Conservation (phyloP, 2,329 filamentous ascomycete genomes). For the Sporothrix sp. region DNA sequence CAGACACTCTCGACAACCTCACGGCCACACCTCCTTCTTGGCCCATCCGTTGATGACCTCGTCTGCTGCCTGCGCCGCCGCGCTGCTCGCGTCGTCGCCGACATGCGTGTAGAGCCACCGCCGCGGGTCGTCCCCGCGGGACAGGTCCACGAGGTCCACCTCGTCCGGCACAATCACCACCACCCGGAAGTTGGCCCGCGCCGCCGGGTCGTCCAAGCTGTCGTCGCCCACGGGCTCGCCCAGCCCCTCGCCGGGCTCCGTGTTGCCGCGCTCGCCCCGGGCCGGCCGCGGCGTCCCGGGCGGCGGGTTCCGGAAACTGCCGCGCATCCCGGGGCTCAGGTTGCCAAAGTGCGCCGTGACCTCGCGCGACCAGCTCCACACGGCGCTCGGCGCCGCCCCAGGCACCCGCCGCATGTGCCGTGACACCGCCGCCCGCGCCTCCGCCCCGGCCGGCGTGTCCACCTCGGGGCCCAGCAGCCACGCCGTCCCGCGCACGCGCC, state of each 20-base stretch:
- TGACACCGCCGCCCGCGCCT: constrained; percentile 62
- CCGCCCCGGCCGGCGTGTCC: constrained; percentile 47
- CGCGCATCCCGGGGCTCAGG: constrained; percentile 68
- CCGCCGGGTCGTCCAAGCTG: constrained; percentile 59
- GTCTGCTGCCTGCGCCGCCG: constrained; percentile 20
- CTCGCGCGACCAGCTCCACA: constrained; percentile 74
- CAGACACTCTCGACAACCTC: constrained; percentile 3
- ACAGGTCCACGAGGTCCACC: constrained; percentile 66
- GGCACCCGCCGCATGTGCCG: constrained; percentile 29
- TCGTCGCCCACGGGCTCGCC: constrained; percentile 58
- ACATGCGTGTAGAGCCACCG: constrained; percentile 60
- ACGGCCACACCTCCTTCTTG: constrained; percentile 61
- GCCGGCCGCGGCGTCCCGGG: constrained; percentile 53
- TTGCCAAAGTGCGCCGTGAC: constrained; percentile 87
- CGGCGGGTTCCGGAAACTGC: constrained; percentile 61
- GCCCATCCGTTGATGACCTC: constrained; percentile 49
- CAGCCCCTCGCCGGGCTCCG: constrained; percentile 23
- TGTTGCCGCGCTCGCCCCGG: constrained; percentile 31
- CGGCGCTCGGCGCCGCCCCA: constrained; percentile 16
- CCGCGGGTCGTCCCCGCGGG: constrained; percentile 50
- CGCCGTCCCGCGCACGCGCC: constrained; percentile 69
- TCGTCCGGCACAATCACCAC: constrained; percentile 71
- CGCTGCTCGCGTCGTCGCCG: constrained; percentile 23
- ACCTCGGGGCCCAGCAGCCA: constrained; percentile 64
- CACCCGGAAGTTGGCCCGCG: constrained; percentile 68